A percentile compares a stretch with the other conserved stretches of the same genome.
These are phyloP conservation scores for Persicaria maculosa DNA, from an alignment of 148 eudicot genomes.

Conservation along the genomic window DNA sequence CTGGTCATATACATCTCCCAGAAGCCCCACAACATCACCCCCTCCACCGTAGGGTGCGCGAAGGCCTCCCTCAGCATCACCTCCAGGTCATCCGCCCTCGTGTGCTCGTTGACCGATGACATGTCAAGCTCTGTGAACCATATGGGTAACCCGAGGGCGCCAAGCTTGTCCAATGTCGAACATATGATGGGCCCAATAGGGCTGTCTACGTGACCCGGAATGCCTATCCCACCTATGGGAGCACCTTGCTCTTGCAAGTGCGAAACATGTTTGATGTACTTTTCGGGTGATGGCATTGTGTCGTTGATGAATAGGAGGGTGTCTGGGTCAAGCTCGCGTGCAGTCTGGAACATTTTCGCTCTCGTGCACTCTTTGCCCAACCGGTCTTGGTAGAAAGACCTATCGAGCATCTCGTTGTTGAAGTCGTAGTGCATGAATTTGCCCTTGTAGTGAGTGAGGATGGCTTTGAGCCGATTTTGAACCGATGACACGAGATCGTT, in stretches of 20 bases:
- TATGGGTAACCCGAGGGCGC: slow-evolving; percentile 73
- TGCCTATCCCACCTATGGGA: slow-evolving; percentile 79
- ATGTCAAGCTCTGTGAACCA: slow-evolving; percentile 96
- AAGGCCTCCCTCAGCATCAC: slow-evolving; percentile 82
- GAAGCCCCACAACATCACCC: slow-evolving; percentile 81
- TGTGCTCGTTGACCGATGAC: slow-evolving; percentile 59
- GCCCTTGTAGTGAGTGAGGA: slow-evolving; percentile 81
- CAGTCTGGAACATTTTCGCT: slow-evolving; percentile 71
- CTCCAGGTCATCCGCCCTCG: slow-evolving; percentile 85
- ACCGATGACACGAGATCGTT: slow-evolving; percentile 49
- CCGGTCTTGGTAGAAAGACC: slow-evolving; percentile 69
- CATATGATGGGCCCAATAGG: slow-evolving; percentile 75
- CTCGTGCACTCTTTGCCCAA: slow-evolving; percentile 56
- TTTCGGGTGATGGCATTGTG: slow-evolving; percentile 64
- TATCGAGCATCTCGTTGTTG: slow-evolving; percentile 91
- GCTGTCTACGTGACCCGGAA: slow-evolving; percentile 75
- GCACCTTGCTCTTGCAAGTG: slow-evolving; percentile 75
- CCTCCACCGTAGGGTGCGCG: slow-evolving; percentile 95
- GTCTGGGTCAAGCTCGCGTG: slow-evolving; percentile 63
- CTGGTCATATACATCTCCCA: slow-evolving; percentile 89
- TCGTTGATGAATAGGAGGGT: slow-evolving; percentile 73
- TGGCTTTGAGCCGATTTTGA: slow-evolving; percentile 55
- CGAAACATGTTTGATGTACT: slow-evolving; percentile 62
- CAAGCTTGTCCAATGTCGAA: slow-evolving; percentile 69
- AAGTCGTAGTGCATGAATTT: slow-evolving; percentile 81